Base-by-base conservation (phyloP, 768 basidiomycete species). In the Auricularia sp. region DNA sequence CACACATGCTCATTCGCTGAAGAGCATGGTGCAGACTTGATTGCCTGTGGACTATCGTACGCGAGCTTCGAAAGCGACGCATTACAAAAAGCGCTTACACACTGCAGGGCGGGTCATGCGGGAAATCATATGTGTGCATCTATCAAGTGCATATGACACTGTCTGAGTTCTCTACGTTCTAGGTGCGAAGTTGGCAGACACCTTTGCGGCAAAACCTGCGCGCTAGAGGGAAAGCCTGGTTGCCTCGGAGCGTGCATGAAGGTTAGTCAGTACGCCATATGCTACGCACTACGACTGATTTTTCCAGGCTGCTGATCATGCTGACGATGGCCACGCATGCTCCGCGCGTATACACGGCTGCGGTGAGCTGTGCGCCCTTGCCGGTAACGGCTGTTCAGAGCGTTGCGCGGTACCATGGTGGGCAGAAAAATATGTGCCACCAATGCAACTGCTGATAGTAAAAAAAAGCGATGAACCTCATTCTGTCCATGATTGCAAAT, bases 191-290 rank as follows among this genome's bases (percentile, higher is more conserved):
- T 80, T 1, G 79, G 77, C 36, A 69, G 73, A 33, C 81, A 87
- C 72, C 67, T 86, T 2, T 87, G 85, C 59, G 86, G 85, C 11
- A 74, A 80, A 61, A 69, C 72, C 7, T 87, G 86, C 69, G 70
- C 70, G 42, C 74, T 85, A 14, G 68, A 69, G 3, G 80, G 77
- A 36, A 82, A 76, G 63, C 72, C 73, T 42, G 86, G 85, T 0
- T 87, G 86, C 65, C 71, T 83, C 29, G 73, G 71, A 3, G 70
- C 78, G 29, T 87, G 86, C 65, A 78, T 79, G 3, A 82, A 83
- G 75, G 85, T 83, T 36, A 18, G 68, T 18, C 42, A 37, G n/a
- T 21, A 10, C 29, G 29, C 34, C 18, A 2, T 37, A 24, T 11
- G 8, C 14, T 61, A 10, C 8, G 21, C 21, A 3, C 24, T 11